Conservation (phyloP, 1,139 yeast species). For the Insectozyma bohioensis region DNA sequence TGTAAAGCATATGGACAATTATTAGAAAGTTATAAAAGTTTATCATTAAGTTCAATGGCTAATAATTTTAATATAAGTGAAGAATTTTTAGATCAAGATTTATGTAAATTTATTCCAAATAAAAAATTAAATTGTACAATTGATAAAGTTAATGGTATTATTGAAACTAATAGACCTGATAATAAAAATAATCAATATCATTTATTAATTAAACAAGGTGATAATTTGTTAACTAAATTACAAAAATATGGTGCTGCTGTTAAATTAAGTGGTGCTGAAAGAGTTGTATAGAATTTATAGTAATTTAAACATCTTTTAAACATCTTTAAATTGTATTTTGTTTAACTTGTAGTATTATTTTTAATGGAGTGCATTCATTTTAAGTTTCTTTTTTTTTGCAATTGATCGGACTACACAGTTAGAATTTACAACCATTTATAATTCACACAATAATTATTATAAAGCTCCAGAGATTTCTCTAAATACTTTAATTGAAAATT, state of each 20-base stretch:
- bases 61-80: constrained; percentile 84
- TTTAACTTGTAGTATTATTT: too few species aligned
- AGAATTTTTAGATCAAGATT: constrained; percentile 78
- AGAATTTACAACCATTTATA: too few species aligned
- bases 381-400: too few species aligned
- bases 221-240: constrained; percentile 84
- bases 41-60: constrained; percentile 91
- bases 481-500: too few species aligned
- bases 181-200: constrained; percentile 95
- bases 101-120: constrained; percentile 88
- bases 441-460: too few species aligned
- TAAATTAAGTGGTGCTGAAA: constrained; percentile 88
- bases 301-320: background rate
- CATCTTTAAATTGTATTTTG: too few species aligned
- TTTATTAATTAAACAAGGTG: constrained; percentile 86
- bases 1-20: constrained; percentile 94
- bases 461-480: too few species aligned
- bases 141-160: constrained; percentile 92
- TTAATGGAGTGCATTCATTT: too few species aligned
- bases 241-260: constrained; percentile 98
- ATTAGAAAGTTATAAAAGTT: constrained; percentile 88
- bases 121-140: constrained; percentile 93
- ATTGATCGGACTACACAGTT: too few species aligned
- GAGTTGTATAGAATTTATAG: constrained; percentile 30
- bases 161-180: constrained; percentile 95